These are phyloP conservation scores for Lindgomyces ingoldianus DNA, from an alignment of 495 filamentous ascomycete genomes.

Conservation along the genomic window DNA sequence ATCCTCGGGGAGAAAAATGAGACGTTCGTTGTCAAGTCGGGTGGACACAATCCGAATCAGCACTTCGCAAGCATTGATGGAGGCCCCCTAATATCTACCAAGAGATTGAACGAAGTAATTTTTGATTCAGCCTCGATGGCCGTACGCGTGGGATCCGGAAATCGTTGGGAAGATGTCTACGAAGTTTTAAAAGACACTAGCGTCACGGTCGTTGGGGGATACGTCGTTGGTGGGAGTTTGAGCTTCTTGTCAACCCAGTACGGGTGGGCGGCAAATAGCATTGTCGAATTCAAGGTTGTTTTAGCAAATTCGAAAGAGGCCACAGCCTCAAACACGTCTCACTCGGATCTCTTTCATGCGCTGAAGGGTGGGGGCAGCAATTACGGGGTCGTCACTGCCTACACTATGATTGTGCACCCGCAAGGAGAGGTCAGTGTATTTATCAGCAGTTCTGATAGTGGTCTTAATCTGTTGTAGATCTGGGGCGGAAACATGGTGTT, in stretches of 20 bases:
- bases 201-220: constrained; percentile 30
- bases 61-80: constrained; percentile 29
- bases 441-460: not conserved
- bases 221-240: constrained; percentile 27
- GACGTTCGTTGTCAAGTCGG: constrained; percentile 29
- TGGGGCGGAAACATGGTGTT: constrained; percentile 33
- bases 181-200: constrained; percentile 16
- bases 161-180: constrained; percentile 27
- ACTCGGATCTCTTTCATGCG: constrained; percentile 63
- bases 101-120: constrained; percentile 20
- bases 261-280: constrained; percentile 57
- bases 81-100: constrained; percentile 34
- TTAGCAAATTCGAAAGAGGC: constrained; percentile 57
- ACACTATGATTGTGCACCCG: constrained; percentile 29
- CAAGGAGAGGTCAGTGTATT: constrained; percentile 16
- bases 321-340: constrained; percentile 52
- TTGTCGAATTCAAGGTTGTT: constrained; percentile 53
- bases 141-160: constrained; percentile 23
- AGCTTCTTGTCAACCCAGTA: constrained; percentile 41
- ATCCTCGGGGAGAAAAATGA: constrained; percentile 25
- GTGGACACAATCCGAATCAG: constrained; percentile 29
- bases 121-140: constrained; percentile 19
- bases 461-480: constrained; percentile 4
- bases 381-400: constrained; percentile 56
- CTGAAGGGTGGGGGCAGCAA: constrained; percentile 56